Conservation (phyloP, 2,329 filamentous ascomycete genomes). For the Botrytis porri region DNA sequence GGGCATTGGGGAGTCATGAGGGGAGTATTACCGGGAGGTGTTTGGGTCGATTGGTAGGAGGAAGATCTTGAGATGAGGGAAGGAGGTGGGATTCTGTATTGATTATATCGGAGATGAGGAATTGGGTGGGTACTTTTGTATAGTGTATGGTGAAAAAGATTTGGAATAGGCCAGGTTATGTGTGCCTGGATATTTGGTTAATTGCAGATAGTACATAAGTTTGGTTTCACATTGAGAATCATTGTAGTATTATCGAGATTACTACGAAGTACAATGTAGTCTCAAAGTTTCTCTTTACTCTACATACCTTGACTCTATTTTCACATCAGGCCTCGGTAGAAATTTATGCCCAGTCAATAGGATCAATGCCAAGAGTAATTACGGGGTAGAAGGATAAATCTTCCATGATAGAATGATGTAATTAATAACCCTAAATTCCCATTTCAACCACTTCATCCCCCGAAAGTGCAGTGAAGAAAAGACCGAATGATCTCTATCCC, state of each 20-base stretch:
- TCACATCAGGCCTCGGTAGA: background rate
- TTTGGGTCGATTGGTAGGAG: conserved; percentile 85
- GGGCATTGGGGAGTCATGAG: conserved; percentile 95
- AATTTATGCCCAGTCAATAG: background rate
- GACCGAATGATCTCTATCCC: background rate
- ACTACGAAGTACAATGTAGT: background rate
- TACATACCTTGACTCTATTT: background rate
- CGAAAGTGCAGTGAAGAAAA: background rate
- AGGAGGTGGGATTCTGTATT: background rate
- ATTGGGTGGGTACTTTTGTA: background rate
- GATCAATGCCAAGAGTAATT: background rate
- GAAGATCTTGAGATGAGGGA: background rate
- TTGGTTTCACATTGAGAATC: background rate
- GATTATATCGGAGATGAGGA: background rate
- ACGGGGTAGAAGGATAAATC: background rate
- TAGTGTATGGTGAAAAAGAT: background rate
- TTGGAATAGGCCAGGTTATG: background rate
- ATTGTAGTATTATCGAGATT: background rate
- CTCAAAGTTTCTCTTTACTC: background rate
- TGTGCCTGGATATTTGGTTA: background rate
- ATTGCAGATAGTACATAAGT: background rate
- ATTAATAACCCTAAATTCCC: background rate
- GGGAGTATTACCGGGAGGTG: conserved; percentile 66
- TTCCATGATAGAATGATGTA: background rate
- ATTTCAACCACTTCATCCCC: background rate